These are phyloP conservation scores for Quillaja saponaria DNA, from an alignment of 306 rosid genomes.

Conservation along the genomic window DNA sequence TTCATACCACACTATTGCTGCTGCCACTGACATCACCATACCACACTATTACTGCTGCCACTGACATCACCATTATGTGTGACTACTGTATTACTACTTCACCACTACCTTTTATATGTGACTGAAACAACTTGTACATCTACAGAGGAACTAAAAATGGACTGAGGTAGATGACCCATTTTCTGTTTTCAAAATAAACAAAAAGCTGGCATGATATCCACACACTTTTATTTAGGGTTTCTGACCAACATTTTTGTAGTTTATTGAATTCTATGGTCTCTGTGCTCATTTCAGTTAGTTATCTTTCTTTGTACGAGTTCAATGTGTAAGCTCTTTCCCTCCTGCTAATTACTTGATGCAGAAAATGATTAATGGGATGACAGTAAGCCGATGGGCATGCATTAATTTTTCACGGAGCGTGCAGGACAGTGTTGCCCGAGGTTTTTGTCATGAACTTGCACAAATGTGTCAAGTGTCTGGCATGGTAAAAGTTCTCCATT, in stretches of 20 bases:
- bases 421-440: conserved; percentile 84
- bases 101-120: neutral
- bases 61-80: too few species aligned
- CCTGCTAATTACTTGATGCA: conserved; percentile 37
- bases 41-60: too few species aligned
- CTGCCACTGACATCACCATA: too few species aligned
- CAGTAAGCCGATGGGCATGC: conserved; percentile 95
- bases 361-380: conserved; percentile 99
- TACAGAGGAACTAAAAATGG: neutral
- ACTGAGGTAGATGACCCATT: neutral
- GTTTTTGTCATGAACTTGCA: conserved; percentile 80
- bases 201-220: neutral
- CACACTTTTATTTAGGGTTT: neutral
- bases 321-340: conserved; percentile 1
- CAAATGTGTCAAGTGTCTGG: conserved; percentile 99
- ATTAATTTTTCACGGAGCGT: conserved; percentile 87
- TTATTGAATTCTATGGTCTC: conserved; percentile 1
- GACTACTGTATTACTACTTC: neutral
- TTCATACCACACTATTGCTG: too few species aligned
- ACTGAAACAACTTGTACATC: neutral
- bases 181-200: neutral
- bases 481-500: conserved; percentile 58
- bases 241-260: conserved; percentile 1
- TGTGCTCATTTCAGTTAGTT: conserved; percentile 6
- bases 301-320: conserved; percentile 18